Conservation (phyloP, 2,329 filamentous ascomycete species). For the Gliomastix tumulicola region DNA sequence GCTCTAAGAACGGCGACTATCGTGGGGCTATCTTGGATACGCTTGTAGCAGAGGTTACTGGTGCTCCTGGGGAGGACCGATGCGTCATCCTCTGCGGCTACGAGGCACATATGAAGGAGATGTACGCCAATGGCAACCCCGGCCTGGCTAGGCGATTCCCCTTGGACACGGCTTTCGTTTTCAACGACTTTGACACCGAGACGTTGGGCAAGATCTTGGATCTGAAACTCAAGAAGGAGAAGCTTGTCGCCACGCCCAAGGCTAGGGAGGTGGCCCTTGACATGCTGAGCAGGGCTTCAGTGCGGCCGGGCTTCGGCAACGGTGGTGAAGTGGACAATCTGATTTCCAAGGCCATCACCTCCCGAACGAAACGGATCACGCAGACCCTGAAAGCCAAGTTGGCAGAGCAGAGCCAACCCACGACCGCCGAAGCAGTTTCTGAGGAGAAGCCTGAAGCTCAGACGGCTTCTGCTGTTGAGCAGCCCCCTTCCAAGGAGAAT, state of each 20-base stretch:
- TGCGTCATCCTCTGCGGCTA: conserved; percentile 59
- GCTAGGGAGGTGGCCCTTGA: conserved; percentile 33
- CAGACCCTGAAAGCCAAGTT: too few relatives aligned
- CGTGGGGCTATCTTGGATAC: conserved; percentile 53
- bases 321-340: conserved; percentile 18
- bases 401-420: too few relatives aligned
- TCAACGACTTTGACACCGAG: conserved; percentile 48
- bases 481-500: too few relatives aligned
- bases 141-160: conserved; percentile 52
- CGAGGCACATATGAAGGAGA: conserved; percentile 48
- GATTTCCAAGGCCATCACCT: conserved; percentile 25
- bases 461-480: too few relatives aligned
- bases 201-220: conserved; percentile 46
- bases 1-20: conserved; percentile 20
- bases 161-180: conserved; percentile 45
- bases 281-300: conserved; percentile 4
- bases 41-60: conserved; percentile 55
- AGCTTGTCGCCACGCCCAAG: conserved; percentile 39
- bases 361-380: conserved; percentile 17
- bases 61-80: conserved; percentile 51
- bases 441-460: too few relatives aligned
- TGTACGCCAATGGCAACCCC: conserved; percentile 56
- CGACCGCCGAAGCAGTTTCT: too few relatives aligned
- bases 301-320: conserved; percentile 25
- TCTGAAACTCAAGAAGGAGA: conserved; percentile 29